Percentiles rank a stretch among this genome's conserved stretches.
Conservation (phyloP, 2,329 filamentous ascomycete genomes). For the Claviceps quebecensis region DNA sequence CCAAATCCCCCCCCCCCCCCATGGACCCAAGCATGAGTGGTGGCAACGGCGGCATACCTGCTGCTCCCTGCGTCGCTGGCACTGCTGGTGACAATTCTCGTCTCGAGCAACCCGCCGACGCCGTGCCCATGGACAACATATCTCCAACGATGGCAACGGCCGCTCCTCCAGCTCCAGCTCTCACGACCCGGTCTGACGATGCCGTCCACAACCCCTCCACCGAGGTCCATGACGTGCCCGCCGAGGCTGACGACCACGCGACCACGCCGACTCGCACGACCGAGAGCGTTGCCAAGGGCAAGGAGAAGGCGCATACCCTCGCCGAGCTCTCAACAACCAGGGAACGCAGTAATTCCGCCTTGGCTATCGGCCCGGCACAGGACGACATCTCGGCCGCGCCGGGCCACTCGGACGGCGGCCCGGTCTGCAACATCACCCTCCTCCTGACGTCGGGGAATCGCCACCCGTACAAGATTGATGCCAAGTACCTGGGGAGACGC, state of each 20-base stretch:
- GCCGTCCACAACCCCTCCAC: constrained; percentile 9
- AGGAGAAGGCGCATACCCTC: constrained; percentile 17
- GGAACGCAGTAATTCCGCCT: constrained; percentile 20
- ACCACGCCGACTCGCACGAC: background rate
- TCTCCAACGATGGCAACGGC: constrained; percentile 9
- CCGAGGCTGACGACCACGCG: constrained; percentile 4
- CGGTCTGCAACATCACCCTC: constrained; percentile 61
- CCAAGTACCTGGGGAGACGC: constrained; percentile 69
- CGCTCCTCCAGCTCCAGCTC: constrained; percentile 7
- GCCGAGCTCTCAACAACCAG: constrained; percentile 13
- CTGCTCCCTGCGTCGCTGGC: constrained; percentile 1
- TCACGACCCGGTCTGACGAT: constrained; percentile 7
- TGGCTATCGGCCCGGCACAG: constrained; percentile 30
- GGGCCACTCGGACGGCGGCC: constrained; percentile 17
- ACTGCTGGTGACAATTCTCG: constrained; percentile 14
- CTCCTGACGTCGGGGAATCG: constrained; percentile 68
- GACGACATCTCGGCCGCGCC: constrained; percentile 25
- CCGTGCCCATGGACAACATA: constrained; percentile 24
- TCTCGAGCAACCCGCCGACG: constrained; percentile 22
- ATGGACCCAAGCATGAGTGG: constrained; percentile 19
- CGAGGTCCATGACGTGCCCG: constrained; percentile 4
- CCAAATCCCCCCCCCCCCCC: constrained; percentile 15
- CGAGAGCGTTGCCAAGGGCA: constrained; percentile 16
- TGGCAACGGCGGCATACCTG: constrained; percentile 11
- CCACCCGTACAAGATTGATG: constrained; percentile 82